phyloP scores from a whole-genome alignment of 2,329 filamentous ascomycete species.

The Coleophoma eucalyptorum region DNA sequence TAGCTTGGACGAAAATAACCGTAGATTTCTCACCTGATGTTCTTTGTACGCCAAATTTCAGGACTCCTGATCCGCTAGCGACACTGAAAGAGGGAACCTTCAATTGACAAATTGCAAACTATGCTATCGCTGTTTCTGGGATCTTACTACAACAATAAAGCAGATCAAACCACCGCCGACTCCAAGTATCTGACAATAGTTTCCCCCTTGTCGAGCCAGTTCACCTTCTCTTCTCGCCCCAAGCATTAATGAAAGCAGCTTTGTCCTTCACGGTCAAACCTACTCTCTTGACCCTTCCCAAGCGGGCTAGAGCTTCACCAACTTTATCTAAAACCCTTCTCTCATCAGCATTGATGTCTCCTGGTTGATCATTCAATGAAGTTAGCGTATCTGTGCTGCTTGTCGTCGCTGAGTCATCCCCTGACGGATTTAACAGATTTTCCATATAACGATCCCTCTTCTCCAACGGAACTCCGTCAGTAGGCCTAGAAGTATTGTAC shows the following conservation, averaged over 20 bases:
- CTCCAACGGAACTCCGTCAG: constrained; percentile 14
- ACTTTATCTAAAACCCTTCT: constrained; percentile 71
- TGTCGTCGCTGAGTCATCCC: constrained; percentile 21
- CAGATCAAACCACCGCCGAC: too few species aligned
- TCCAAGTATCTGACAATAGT: too few species aligned
- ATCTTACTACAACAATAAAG: too few species aligned
- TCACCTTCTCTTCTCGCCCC: constrained; percentile 41
- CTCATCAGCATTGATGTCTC: constrained; percentile 46
- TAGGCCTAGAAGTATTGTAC: constrained; percentile 40
- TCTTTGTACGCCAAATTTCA: too few species aligned
- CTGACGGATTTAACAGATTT: constrained; percentile 21
- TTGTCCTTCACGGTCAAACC: constrained; percentile 83
- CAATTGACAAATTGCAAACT: too few species aligned
- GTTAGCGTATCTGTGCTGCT: constrained; percentile 25
- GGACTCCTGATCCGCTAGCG: too few species aligned
- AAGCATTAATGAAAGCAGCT: constrained; percentile 72
- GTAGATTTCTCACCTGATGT: too few species aligned
- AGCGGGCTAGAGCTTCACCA: constrained; percentile 78
- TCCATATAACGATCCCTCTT: constrained; percentile 28
- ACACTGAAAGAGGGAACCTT: too few species aligned
- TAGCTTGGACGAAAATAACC: too few species aligned
- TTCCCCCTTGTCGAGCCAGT: background rate
- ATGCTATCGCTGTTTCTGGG: too few species aligned
- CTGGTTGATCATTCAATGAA: constrained; percentile 19
- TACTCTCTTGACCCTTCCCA: constrained; percentile 86